Percentiles rank a stretch among this genome's conserved stretches.
phyloP scores from a whole-genome alignment of 257 asterid species.

The Oldenlandia corymbosa region DNA sequence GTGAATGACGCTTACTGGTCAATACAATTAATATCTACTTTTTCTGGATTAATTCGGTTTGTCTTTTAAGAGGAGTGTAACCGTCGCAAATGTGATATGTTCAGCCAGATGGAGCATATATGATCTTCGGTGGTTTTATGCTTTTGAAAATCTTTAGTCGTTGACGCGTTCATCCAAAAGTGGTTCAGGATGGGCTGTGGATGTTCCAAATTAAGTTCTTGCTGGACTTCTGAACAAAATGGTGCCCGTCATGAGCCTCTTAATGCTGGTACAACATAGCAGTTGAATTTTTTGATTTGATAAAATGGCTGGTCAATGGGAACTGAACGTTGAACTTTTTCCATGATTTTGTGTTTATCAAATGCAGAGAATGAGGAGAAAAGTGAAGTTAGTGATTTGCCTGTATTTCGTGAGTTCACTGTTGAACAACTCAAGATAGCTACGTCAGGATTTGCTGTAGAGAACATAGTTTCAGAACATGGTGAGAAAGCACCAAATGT shows the following conservation, averaged over 20 bases:
- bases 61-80: slow-evolving; percentile 10
- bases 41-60: neutral
- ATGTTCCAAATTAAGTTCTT: slow-evolving; percentile 32
- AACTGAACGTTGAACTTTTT: neutral
- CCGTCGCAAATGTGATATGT: slow-evolving; percentile 6
- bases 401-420: slow-evolving; percentile 75
- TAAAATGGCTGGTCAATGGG: neutral
- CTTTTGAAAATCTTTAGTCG: neutral
- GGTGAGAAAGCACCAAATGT: slow-evolving; percentile 98
- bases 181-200: slow-evolving; percentile 36
- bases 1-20: neutral
- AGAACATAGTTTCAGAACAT: slow-evolving; percentile 90
- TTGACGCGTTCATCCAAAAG: neutral
- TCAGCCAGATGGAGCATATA: slow-evolving; percentile 16
- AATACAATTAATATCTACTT: neutral
- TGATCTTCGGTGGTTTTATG: slow-evolving; percentile 9
- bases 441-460: slow-evolving; percentile 87
- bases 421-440: slow-evolving; percentile 75
- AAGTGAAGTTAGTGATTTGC: slow-evolving; percentile 67
- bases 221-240: slow-evolving; percentile 32
- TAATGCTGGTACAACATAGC: slow-evolving; percentile 25
- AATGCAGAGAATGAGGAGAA: slow-evolving; percentile 55
- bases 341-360: neutral
- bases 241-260: slow-evolving; percentile 25
- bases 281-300: neutral